Base-by-base conservation (phyloP, 495 filamentous ascomycete genomes). In the Wilcoxina mikolae region DNA sequence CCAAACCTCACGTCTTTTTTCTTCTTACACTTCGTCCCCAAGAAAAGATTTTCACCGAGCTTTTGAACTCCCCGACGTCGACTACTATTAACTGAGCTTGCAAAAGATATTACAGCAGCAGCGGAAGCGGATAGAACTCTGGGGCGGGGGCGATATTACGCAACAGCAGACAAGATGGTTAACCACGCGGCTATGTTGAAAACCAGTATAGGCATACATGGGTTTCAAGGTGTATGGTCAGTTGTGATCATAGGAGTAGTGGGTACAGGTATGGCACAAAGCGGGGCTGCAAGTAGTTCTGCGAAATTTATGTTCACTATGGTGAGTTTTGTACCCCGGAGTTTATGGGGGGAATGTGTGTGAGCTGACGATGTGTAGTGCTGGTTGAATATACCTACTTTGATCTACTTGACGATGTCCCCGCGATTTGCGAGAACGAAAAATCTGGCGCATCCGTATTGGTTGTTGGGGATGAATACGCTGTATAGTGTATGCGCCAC, bases 401-500 rank as follows among this genome's bases (percentile, higher is more conserved):
- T 91, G 57, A 76, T 95, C 55, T 96, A 89, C 67, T 75, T 90
- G 53, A 76, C 79, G 48, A 84, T 87, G 72, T 79, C 87, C 3
- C 88, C 87, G 23, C 80, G 85, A 63, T 95, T 85, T 73, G 75
- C 79, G n/a, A 80, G 87, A 55, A 84, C 87, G 26, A 75, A 78
- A 26, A 81, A 79, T 60, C 78, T 88, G 57, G 84, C 84, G 43
- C 81, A 94, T 59, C 82, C 85, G 9, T 88, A 91, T 65, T 87
- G 78, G 50, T 85, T 94, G 68, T 77, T 82, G 18, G 74, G 73
- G 3, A 70, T 93, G 43, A 90, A 96, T 65, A 69, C 72, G 2
- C 48, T 90, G 26, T 90, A 82, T 65, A 69, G 77, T 39, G 68
- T 65, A 35, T 24, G 61, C n/a, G n/a, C n/a, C 9, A 38, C 17